Percentiles rank a stretch among this genome's conserved stretches.
Evolutionary conservation across 805 yeast species (phyloP).

Genomic region (Candida alai): DNA sequence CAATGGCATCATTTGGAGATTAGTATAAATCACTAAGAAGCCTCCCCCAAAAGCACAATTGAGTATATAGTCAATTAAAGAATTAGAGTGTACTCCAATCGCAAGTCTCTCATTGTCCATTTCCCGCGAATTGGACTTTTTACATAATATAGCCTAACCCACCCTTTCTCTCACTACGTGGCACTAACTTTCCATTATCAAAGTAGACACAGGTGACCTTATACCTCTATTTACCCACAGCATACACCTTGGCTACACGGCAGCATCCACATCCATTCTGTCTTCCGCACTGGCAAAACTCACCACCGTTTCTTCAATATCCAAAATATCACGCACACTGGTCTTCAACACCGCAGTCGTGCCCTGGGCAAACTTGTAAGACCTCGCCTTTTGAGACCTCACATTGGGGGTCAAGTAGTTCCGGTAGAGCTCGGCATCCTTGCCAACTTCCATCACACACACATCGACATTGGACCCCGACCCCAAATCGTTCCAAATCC

Average conservation of each 20-base stretch:
- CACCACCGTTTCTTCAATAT: slow-evolving; percentile 62
- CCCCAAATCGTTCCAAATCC: slow-evolving; percentile 98
- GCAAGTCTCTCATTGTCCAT: too few species aligned
- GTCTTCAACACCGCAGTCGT: slow-evolving; percentile 85
- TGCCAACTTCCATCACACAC: slow-evolving; percentile 93
- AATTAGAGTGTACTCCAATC: too few species aligned
- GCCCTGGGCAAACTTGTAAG: slow-evolving; percentile 85
- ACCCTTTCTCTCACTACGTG: neutral
- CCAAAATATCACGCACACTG: slow-evolving; percentile 60
- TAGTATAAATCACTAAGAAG: too few species aligned
- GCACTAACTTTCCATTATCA: too few species aligned
- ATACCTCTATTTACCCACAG: neutral
- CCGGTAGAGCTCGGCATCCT: slow-evolving; percentile 80
- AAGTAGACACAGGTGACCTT: neutral
- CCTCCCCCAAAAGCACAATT: too few species aligned
- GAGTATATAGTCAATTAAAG: too few species aligned
- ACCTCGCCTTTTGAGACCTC: slow-evolving; percentile 74
- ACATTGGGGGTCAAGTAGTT: slow-evolving; percentile 89
- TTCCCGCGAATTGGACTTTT: too few species aligned
- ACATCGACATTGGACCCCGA: slow-evolving; percentile 98
- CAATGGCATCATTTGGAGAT: too few species aligned
- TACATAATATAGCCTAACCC: neutral
- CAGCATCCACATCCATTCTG: slow-evolving; percentile 44
- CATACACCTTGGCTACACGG: slow-evolving; percentile 3
- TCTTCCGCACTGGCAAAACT: slow-evolving; percentile 27